phyloP scores from a whole-genome alignment of 495 filamentous ascomycete species.

The Penicillium subrubescens region DNA sequence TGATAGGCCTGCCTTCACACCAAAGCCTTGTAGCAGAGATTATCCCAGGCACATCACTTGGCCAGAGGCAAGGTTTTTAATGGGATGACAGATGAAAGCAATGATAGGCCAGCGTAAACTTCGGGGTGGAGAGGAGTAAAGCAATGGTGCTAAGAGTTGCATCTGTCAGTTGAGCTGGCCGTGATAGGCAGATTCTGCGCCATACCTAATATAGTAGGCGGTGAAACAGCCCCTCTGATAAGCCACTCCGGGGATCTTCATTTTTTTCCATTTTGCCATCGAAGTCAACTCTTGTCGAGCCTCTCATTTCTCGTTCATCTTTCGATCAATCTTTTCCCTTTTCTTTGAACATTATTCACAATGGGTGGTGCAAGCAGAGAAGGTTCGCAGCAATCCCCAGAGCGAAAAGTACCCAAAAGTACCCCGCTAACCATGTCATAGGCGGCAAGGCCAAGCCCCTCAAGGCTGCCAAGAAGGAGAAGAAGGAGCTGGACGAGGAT shows the following conservation, averaged over 20 bases:
- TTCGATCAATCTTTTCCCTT: conserved; percentile 6
- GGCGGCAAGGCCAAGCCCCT: conserved; percentile 86
- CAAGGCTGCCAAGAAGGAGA: conserved; percentile 77
- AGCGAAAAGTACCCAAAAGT: neutral
- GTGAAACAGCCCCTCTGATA: conserved; percentile 13
- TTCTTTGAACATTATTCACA: conserved; percentile 22
- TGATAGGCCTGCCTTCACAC: conserved; percentile 41
- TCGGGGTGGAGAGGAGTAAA: conserved; percentile 8
- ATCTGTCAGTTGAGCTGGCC: neutral
- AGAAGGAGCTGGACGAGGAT: conserved; percentile 75
- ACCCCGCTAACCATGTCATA: conserved; percentile 30
- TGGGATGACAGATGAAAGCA: neutral
- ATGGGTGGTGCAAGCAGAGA: conserved; percentile 74
- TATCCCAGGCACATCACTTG: conserved; percentile 23
- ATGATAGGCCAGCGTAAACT: neutral
- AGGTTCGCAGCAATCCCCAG: conserved; percentile 40
- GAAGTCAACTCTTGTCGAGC: conserved; percentile 8
- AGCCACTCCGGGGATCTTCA: conserved; percentile 7
- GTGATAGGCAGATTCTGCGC: conserved; percentile 1
- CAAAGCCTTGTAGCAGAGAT: conserved; percentile 33
- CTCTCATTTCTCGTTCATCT: conserved; percentile 13
- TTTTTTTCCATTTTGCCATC: conserved; percentile 28
- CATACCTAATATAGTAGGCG: conserved; percentile 12
- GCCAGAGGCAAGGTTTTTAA: conserved; percentile 3
- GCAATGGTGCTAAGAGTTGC: neutral